Base-by-base conservation (phyloP, 192 early-diverging fungal species). In the Umbelopsis sp. region DNA sequence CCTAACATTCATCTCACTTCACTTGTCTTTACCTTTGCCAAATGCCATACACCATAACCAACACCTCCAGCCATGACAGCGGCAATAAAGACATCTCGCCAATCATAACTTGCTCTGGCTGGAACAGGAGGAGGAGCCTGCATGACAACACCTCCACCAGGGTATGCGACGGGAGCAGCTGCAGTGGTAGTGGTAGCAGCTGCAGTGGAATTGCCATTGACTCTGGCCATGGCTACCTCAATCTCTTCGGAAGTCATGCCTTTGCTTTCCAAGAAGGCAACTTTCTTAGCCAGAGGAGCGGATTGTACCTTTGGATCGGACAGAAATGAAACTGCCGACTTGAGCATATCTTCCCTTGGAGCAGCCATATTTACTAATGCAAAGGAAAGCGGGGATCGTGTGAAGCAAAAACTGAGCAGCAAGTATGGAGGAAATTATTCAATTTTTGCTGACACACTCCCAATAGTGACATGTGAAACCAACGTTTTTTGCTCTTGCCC, bases 261-360 rank as follows among this genome's bases (percentile, higher is more conserved):
- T 83, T 99, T 99, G 47, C 91, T 90, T 74, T 98, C 95, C 25
- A 99, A 85, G 80, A 99, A 99, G n/a, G 97, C 89, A 31, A 97
- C 84, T 53, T 93, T 91, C 70, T 97, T 97, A 36, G 94, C 93
- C 24, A 99, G 78, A 0, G 98, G 88, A 17, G 94, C 89, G 11
- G 87, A 78, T 75, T 94, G 91, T 16, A 99, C 97, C 73, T 96
- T 95, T 44, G 96, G 92, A 81, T 99, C 96, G 22, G 81, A 77
- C 36, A 99, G 88, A 77, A 99, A 99, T 62, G 91, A 91, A 72
- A 98, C 92, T 4, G 98, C 98, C 1, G 90, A 90, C 32, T 84
- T 82, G 68, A 95, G 81, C 26, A 94, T 81, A 68, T 94, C 91
- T 77, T 91, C 88, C 26, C 56, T 62, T 3, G 26, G 56, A 62